Base-by-base conservation (phyloP, 192 early-diverging fungal species). In the Linnemannia elongata region DNA sequence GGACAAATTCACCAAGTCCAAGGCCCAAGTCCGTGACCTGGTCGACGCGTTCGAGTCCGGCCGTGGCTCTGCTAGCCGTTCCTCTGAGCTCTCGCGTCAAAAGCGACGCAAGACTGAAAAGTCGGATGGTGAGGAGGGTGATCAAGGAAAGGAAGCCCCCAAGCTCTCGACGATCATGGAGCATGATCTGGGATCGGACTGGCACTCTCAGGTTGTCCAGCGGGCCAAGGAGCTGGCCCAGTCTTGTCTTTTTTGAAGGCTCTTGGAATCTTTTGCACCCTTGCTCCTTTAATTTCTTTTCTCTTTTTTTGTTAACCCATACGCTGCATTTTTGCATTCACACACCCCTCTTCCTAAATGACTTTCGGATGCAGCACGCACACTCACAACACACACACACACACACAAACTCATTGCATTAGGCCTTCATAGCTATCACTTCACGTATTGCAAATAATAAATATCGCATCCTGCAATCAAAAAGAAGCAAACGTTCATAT, bases 131-230 rank as follows among this genome's bases (percentile, higher is more conserved):
- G 22, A 24, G 6, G 39, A 71, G 20, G 27, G 18, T 4, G 54
- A 63, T 27, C 8, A 30, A 30, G 60, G 27, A n/a, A 33, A 33
- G 47, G 6, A 54, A 10, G 72, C 52, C 10, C 35, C 36, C 35
- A 30, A 57, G 36, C 49, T 75, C 4, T 75, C 74, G 33, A 49
- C 74, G 5, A 15, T 60, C 20, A 24, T 75, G 74, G 74, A 75
- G 35, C 74, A 75, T 35, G 36, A 57, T 18, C 8, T 52, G 55
- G 74, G 74, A 17, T 33, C 74, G 7, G 5, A 36, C 49, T 74
- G 72, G 72, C 27, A 74, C 20, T 13, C 17, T n/a, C 24, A 74
- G 6, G 45, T 74, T 17, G 3, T 52, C 22, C 22, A 74, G 27
- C 42, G 27, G 44, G 72, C 72, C 42, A 74, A 52, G 72, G 45